These are phyloP conservation scores for Nicotiana tomentosiformis DNA, from an alignment of 257 asterid genomes.

Conservation along the genomic window DNA sequence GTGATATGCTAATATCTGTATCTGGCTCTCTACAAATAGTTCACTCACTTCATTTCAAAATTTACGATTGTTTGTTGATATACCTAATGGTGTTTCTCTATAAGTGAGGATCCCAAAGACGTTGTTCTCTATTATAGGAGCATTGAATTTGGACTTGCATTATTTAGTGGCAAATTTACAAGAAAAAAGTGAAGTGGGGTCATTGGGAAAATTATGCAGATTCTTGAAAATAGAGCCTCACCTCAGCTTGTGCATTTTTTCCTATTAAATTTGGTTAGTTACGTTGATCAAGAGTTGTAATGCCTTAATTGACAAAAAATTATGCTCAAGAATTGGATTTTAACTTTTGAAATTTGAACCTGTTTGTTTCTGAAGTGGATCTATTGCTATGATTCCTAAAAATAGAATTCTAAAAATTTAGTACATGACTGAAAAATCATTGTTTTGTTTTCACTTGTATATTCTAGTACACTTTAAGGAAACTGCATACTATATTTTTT, in stretches of 20 bases:
- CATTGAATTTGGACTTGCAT: conserved; percentile 33
- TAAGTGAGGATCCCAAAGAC: conserved; percentile 12
- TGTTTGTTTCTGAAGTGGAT: no score
- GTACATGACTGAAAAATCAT: no score
- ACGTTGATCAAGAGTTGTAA: no score
- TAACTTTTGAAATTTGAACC: no score
- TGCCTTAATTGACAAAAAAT: no score
- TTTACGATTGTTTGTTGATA: conserved; percentile 14
- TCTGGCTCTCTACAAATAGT: not conserved
- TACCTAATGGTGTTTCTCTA: not conserved
- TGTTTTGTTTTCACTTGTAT: no score
- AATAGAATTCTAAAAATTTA: no score
- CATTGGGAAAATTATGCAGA: not conserved
- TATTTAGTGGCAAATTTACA: conserved; percentile 1
- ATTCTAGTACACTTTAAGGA: no score
- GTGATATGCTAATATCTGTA: conserved; percentile 3
- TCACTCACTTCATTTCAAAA: not conserved
- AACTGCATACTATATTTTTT: no score
- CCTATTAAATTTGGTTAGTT: no score
- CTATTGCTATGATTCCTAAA: no score
- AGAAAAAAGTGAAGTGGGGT: conserved; percentile 13
- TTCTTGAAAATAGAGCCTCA: not conserved
- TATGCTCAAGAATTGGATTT: no score
- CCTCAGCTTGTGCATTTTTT: not conserved
- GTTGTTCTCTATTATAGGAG: conserved; percentile 14